A percentile compares a stretch with the other conserved stretches of the same genome.
These are phyloP conservation scores for Xerocomus amazonicus DNA, from an alignment of 1,284 basidiomycete species.

Conservation along the genomic window DNA sequence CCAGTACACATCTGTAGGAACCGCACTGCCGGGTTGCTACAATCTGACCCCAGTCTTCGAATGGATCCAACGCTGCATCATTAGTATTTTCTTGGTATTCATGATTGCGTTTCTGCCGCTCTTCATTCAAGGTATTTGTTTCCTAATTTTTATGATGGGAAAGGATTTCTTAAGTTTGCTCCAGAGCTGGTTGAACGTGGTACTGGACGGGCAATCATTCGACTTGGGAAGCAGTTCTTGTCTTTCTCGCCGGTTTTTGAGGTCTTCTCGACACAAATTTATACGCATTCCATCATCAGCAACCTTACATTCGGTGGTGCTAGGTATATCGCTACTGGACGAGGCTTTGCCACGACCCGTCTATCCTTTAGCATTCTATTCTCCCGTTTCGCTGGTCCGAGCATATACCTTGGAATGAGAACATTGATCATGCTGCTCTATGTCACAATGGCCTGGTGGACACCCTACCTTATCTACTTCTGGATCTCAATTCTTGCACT, in stretches of 20 bases:
- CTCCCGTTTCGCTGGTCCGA: constrained; percentile 94
- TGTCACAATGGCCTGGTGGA: constrained; percentile 86
- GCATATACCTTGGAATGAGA: constrained; percentile 93
- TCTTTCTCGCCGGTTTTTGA: constrained; percentile 95
- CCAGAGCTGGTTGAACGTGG: constrained; percentile 91
- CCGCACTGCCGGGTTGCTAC: constrained; percentile 83
- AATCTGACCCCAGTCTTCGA: constrained; percentile 85
- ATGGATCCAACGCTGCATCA: constrained; percentile 93
- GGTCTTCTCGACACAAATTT: constrained; percentile 95
- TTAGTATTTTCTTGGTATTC: constrained; percentile 96
- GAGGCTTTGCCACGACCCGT: constrained; percentile 93
- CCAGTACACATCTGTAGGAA: constrained; percentile 67
- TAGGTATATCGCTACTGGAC: constrained; percentile 97
- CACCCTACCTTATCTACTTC: constrained; percentile 91
- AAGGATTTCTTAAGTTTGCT: constrained; percentile 11
- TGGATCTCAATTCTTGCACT: constrained; percentile 88
- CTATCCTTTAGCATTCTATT: constrained; percentile 92
- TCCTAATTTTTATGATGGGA: background rate
- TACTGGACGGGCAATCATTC: constrained; percentile 82
- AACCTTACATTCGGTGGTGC: constrained; percentile 95
- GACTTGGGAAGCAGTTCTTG: constrained; percentile 87
- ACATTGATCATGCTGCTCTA: constrained; percentile 88
- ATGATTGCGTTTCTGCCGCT: constrained; percentile 91
- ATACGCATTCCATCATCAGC: constrained; percentile 91
- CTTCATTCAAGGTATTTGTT: constrained; percentile 82